Conservation (phyloP, 768 basidiomycete genomes). For the Suillus occidentalis region DNA sequence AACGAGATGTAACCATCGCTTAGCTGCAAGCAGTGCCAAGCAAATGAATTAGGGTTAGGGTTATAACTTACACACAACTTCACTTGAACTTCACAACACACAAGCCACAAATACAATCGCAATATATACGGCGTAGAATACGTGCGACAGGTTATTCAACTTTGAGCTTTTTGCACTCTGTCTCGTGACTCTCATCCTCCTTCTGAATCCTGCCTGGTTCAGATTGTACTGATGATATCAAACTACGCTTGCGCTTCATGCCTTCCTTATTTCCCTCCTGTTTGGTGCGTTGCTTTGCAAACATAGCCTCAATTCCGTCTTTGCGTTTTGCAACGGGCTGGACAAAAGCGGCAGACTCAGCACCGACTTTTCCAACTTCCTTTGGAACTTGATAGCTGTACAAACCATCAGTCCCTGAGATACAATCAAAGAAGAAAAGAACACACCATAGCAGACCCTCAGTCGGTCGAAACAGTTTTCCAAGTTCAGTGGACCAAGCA, state of each 20-base stretch:
- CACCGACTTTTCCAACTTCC: constrained; percentile 90
- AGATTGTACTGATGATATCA: not conserved
- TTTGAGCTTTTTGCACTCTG: constrained; percentile 25
- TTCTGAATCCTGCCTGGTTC: not conserved
- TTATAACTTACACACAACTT: not conserved
- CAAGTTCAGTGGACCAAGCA: constrained; percentile 62
- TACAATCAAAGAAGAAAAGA: not conserved
- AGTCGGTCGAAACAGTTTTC: constrained; percentile 60
- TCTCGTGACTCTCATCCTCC: constrained; percentile 9
- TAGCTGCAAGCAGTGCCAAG: not conserved
- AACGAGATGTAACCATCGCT: not conserved
- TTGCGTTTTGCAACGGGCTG: constrained; percentile 75
- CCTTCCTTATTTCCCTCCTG: constrained; percentile 13
- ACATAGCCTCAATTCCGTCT: constrained; percentile 86
- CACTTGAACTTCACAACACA: too few relatives aligned
- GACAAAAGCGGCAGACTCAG: constrained; percentile 79
- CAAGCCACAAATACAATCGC: not conserved
- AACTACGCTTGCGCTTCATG: constrained; percentile 31
- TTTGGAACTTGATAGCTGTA: constrained; percentile 82
- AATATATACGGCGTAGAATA: not conserved
- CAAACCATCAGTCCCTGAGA: not conserved
- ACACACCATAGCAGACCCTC: constrained; percentile 71
- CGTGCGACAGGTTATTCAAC: constrained; percentile 4
- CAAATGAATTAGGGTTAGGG: not conserved
- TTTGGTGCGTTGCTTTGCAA: constrained; percentile 56